Evolutionary conservation across 106 monocot species (phyloP).

Genomic region (Amphibolis antarctica): DNA sequence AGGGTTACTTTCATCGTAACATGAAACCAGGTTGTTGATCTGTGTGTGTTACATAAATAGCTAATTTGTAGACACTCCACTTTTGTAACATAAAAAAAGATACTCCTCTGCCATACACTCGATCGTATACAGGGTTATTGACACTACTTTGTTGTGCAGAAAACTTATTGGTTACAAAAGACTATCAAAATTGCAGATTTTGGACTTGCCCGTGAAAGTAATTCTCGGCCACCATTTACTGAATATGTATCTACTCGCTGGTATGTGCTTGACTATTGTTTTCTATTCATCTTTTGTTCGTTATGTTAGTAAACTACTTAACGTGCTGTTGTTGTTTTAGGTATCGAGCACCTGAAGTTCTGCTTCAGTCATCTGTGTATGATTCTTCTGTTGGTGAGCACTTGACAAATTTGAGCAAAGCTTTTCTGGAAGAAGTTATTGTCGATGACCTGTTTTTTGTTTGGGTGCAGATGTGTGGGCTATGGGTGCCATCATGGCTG

Average conservation of each 20-base stretch:
- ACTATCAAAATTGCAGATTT: conserved; percentile 87
- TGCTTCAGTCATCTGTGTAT: conserved; percentile 40
- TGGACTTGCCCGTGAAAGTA: conserved; percentile 91
- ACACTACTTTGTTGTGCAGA: no score
- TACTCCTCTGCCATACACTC: no score
- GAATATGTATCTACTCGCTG: conserved; percentile 98
- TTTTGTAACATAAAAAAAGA: no score
- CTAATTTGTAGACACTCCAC: no score
- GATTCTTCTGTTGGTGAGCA: conserved; percentile 71
- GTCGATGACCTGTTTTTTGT: neutral
- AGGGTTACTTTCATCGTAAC: conserved; percentile 85
- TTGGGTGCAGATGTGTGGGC: conserved; percentile 87
- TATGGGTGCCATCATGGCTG: conserved; percentile 98
- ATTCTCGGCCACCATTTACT: conserved; percentile 73
- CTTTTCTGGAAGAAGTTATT: neutral
- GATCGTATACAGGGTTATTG: no score
- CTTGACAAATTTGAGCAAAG: neutral
- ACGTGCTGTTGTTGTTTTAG: conserved; percentile 24
- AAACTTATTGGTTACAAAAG: conserved; percentile 76
- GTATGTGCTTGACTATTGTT: conserved; percentile 18
- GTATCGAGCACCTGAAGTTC: conserved; percentile 49
- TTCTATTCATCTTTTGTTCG: no score
- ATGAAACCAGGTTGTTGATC: conserved; percentile 74
- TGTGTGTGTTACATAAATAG: no score
- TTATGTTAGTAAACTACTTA: no score